Evolutionary conservation across 2,329 filamentous ascomycete species (phyloP), one percentile per base, ranked within the genome.

Genomic region (Calonectria multiphialidica): DNA sequence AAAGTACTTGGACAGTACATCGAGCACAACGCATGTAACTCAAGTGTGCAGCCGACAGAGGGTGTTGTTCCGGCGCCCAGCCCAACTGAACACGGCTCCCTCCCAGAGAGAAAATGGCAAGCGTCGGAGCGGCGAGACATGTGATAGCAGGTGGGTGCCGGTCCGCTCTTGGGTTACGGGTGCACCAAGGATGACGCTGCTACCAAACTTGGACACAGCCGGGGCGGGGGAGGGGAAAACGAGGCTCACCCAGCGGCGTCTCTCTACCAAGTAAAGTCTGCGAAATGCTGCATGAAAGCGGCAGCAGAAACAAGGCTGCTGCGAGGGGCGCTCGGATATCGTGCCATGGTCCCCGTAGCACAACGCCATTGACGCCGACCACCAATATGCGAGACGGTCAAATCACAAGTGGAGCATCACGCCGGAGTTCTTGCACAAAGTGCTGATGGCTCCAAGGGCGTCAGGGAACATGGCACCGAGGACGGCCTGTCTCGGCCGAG

Each of bases 311-410:
- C 67, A 71, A 68, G 71, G 68, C 59, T 70, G 66, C 37, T 65
- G 65, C 45, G 45, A 70, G 28, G 55, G 28, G 55, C 64, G 66
- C 69, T 70, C 63, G 59, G 45, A 68, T 61, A 68, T 72, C 68
- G 64, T 75, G 73, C 66, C 61, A 74, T 73, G 68, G 45, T 44
- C 42, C 69, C 53, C 44, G 64, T 77, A 66, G 61, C 71, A 72
- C 73, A 59, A 65, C 68, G 59, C 68, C 59, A 72, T 66, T 21
- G 57, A 75, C 61, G 68, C 70, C 40, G 16, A 35, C 63, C 66
- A 44, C 57, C 68, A 65, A 63, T 59, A 30, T 68, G 61, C 47
- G 49, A 72, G 61, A 57, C 66, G 55, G 59, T 69, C 64, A 50
- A 68, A 49, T 71, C 70, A 70, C 55, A 75, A 66, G 76, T 75